Evolutionary conservation across 2,329 filamentous ascomycete genomes (phyloP), one percentile per base, ranked within the genome.

Genomic region (Cladosporium sp.): DNA sequence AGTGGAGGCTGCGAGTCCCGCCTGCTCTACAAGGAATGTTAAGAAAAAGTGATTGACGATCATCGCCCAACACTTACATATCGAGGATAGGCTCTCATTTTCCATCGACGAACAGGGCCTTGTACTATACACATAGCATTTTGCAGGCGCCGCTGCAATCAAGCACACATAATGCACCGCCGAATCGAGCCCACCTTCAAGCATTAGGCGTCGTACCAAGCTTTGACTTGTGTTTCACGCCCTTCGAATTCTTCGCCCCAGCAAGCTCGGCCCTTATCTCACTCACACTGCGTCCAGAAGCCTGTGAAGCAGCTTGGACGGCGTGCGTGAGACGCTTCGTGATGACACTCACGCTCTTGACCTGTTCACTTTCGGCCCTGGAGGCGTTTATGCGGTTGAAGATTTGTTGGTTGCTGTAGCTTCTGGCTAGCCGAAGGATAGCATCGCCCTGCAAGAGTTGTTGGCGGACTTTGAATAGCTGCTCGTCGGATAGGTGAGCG

Each of bases 361-460:
- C 28, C 4, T 20, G 11, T 8, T 52, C 8, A 12, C 47, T 30
- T 12, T 39, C 47, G 14, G 15, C 25, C 12, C 34, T 19, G 12
- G 40, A 43, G 1, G 69, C 47, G 43, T 61, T 60, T 40, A 61
- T 55, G 42, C 25, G 56, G 9, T 43, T 28, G 52, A 58, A 60
- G 14, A 63, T 55, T 11, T 58, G 51, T 39, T 51, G 37, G 38
- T 63, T 63, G 57, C 56, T 63, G 57, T 61, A 60, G 45, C 30
- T 37, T 25, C 45, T 30, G 8, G 61, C 59, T 15, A 63, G 47
- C 12, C 55, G 45, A n/a, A 63, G 49, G 28, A 63, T 57, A 19
- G 43, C 47, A 19, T 19, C 15, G n/a, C 58, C 56, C 42, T 40
- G 45, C 40, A 63, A 47, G 40, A 28, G 25, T 7, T 15, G 55